These are phyloP conservation scores for Oropetium thomaeum DNA, from an alignment of 176 grass and related monocot species.

Conservation along the genomic window DNA sequence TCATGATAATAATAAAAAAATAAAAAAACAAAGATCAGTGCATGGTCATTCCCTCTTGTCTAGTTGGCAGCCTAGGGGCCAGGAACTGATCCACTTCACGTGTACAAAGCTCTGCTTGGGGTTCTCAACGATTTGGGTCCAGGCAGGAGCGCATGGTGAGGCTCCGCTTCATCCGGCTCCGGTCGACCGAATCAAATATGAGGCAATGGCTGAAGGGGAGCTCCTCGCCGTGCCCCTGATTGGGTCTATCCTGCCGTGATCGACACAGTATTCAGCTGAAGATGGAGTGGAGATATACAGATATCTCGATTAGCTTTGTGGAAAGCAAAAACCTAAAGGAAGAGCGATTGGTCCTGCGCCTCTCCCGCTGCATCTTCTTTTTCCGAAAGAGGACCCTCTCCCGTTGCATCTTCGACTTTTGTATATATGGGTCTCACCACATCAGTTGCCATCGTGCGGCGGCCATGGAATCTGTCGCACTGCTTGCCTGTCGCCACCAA, in stretches of 20 bases:
- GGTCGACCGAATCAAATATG: conserved; percentile 13
- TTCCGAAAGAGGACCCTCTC: neutral
- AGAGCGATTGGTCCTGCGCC: neutral
- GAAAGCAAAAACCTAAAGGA: neutral
- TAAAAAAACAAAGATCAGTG: neutral
- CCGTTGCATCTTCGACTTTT: neutral
- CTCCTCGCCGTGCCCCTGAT: no score
- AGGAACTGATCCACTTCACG: conserved; percentile 3
- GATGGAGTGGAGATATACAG: conserved; percentile 1
- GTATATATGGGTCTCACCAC: neutral
- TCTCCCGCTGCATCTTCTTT: neutral
- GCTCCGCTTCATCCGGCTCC: neutral
- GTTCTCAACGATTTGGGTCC: conserved; percentile 5
- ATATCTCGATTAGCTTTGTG: neutral
- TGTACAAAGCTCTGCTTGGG: neutral
- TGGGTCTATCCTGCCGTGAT: neutral
- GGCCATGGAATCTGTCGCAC: neutral
- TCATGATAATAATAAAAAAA: neutral
- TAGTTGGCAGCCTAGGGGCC: neutral
- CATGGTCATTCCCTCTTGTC: neutral
- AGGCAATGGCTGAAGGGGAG: neutral
- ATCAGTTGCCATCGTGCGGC: neutral
- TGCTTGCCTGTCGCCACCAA: neutral
- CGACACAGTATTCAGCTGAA: neutral
- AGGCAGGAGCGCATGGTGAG: neutral